A percentile compares a stretch with the other conserved stretches of the same genome.
Evolutionary conservation across 2,329 filamentous ascomycete genomes (phyloP).

Genomic region (Ceratocystis cubensis): DNA sequence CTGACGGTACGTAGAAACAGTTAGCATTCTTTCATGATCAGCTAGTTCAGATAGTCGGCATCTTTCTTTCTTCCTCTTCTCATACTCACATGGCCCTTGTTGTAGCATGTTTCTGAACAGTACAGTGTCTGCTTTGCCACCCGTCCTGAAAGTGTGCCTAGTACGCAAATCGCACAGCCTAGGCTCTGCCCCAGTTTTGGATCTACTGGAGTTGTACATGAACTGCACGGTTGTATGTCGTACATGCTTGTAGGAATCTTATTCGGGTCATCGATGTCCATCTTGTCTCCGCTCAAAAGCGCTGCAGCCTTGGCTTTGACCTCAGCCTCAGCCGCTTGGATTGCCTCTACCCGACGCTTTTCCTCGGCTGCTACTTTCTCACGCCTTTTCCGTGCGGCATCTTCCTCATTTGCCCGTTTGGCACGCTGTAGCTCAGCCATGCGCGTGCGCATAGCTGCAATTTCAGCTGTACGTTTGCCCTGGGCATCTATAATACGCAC

Average conservation of each 20-base stretch:
- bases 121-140: conserved; percentile 32
- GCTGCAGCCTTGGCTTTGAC: conserved; percentile 12
- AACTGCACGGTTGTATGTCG: conserved; percentile 31
- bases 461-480: conserved; percentile 20
- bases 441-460: conserved; percentile 31
- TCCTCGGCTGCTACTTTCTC: conserved; percentile 31
- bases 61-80: neutral
- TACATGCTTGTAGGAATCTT: conserved; percentile 28
- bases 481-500: conserved; percentile 19
- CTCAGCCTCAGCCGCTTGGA: conserved; percentile 19
- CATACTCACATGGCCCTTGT: conserved; percentile 32
- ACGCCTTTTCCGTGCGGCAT: conserved; percentile 36
- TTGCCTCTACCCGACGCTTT: conserved; percentile 24
- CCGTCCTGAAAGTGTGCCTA: conserved; percentile 31
- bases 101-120: conserved; percentile 34
- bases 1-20: neutral
- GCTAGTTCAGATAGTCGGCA: too few species aligned
- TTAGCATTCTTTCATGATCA: neutral
- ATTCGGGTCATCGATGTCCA: conserved; percentile 18
- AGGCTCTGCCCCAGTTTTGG: conserved; percentile 28
- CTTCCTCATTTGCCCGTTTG: conserved; percentile 25
- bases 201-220: conserved; percentile 30
- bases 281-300: neutral
- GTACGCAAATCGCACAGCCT: conserved; percentile 36
- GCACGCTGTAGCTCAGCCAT: conserved; percentile 38